These are phyloP conservation scores for Allantophomopsis cytisporea DNA, from an alignment of 2,329 filamentous ascomycete genomes.

Conservation along the genomic window DNA sequence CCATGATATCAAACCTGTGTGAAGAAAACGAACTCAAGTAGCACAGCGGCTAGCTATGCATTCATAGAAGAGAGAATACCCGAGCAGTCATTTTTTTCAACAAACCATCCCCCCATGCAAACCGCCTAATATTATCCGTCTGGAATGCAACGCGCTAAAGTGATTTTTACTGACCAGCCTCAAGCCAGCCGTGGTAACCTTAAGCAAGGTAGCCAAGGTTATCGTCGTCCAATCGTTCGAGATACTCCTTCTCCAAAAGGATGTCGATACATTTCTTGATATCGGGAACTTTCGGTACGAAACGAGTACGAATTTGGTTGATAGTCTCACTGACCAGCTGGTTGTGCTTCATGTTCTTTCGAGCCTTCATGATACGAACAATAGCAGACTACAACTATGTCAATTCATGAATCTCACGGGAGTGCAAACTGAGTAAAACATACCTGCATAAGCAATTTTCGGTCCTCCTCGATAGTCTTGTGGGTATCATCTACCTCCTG, in stretches of 20 bases:
- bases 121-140: no score
- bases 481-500: conserved; percentile 94
- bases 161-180: no score
- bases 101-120: no score
- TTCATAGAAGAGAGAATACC: background rate
- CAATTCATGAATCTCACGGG: conserved; percentile 10
- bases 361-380: conserved; percentile 98
- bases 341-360: conserved; percentile 97
- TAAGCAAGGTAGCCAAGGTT: conserved; percentile 90
- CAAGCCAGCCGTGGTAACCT: conserved; percentile 8
- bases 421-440: conserved; percentile 19
- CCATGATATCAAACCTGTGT: conserved; percentile 1
- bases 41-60: no score
- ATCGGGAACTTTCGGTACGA: conserved; percentile 82
- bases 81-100: no score
- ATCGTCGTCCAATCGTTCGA: conserved; percentile 89
- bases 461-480: conserved; percentile 98
- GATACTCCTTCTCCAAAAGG: conserved; percentile 94
- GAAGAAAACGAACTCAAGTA: no score
- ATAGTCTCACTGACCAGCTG: conserved; percentile 93
- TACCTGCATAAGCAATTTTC: conserved; percentile 94
- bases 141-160: no score
- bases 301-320: conserved; percentile 83
- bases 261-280: conserved; percentile 99
- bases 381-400: conserved; percentile 66